Percentiles rank a stretch among this genome's conserved stretches.
phyloP scores from a whole-genome alignment of 805 yeast species.

The Komagataella mondaviorum region DNA sequence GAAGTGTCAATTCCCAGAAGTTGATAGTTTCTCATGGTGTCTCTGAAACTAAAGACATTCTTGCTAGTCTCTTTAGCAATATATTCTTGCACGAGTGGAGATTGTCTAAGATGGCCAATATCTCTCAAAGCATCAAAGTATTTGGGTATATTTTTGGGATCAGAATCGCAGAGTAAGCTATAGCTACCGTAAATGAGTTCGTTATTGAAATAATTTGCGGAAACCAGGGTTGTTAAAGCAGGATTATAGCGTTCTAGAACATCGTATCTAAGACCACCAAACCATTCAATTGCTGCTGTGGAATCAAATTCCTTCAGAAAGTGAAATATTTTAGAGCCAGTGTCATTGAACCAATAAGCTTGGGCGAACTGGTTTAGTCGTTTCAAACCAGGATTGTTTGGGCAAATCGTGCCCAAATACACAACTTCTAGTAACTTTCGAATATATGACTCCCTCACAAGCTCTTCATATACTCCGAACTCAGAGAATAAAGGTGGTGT shows the following conservation, averaged over 20 bases:
- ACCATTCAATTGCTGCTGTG: not conserved
- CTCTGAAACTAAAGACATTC: conserved; percentile 39
- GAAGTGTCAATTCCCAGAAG: conserved; percentile 15
- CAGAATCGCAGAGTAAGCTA: conserved; percentile 23
- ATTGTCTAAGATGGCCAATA: conserved; percentile 33
- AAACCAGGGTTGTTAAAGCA: conserved; percentile 29
- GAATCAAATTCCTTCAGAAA: conserved; percentile 22
- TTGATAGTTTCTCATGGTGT: conserved; percentile 16
- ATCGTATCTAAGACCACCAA: conserved; percentile 1
- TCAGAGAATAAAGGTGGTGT: conserved; percentile 16
- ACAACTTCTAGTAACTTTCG: conserved; percentile 42
- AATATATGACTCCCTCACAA: conserved; percentile 33
- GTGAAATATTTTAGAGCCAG: conserved; percentile 13
- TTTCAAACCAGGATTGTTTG: not conserved
- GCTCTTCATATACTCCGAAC: conserved; percentile 9
- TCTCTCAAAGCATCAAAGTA: conserved; percentile 46
- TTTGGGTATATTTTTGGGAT: conserved; percentile 29
- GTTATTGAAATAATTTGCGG: conserved; percentile 34
- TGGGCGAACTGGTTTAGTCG: conserved; percentile 1
- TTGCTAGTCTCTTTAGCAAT: conserved; percentile 34
- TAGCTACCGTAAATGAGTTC: conserved; percentile 33
- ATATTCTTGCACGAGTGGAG: conserved; percentile 28
- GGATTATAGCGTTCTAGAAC: conserved; percentile 5
- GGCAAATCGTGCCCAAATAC: conserved; percentile 19
- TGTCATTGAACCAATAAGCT: not conserved